A percentile compares a stretch with the other conserved stretches of the same genome.
These are phyloP conservation scores for Dentipellis sp. DNA, from an alignment of 768 basidiomycete genomes.

Conservation along the genomic window DNA sequence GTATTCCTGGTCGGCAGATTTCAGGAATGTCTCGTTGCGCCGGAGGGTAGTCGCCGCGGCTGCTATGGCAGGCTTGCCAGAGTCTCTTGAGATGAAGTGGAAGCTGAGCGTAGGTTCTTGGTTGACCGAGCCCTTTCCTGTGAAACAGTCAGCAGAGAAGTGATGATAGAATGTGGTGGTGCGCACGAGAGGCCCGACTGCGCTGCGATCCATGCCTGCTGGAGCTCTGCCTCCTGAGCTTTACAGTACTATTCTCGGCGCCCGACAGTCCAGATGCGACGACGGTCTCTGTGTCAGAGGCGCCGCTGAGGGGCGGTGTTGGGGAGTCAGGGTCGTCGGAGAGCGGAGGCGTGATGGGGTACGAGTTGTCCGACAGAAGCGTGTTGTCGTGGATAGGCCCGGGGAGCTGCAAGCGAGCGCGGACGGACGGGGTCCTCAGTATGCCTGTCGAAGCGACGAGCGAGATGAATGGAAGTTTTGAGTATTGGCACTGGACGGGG, in stretches of 20 bases:
- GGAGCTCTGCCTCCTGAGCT: constrained; percentile 1
- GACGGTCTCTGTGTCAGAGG: constrained; percentile 1
- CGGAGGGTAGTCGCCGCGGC: constrained; percentile 7
- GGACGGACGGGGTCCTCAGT: constrained; percentile 1
- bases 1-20: constrained; percentile 2
- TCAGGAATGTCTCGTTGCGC: background rate
- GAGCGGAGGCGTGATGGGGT: constrained; percentile 69
- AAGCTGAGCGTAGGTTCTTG: constrained; percentile 3
- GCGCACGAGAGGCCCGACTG: constrained; percentile 6
- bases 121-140: background rate
- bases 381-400: constrained; percentile 13
- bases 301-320: background rate
- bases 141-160: background rate
- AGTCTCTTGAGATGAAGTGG: constrained; percentile 11
- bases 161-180: background rate
- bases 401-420: background rate
- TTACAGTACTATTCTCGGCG: background rate
- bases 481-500: background rate
- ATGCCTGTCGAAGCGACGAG: constrained; percentile 29
- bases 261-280: constrained; percentile 1
- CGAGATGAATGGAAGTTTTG: background rate
- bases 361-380: constrained; percentile 50
- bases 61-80: constrained; percentile 14
- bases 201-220: constrained; percentile 6
- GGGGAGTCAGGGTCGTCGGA: constrained; percentile 66